Evolutionary conservation across 2,329 filamentous ascomycete species (phyloP).

Genomic region (Colletotrichum viniferum): DNA sequence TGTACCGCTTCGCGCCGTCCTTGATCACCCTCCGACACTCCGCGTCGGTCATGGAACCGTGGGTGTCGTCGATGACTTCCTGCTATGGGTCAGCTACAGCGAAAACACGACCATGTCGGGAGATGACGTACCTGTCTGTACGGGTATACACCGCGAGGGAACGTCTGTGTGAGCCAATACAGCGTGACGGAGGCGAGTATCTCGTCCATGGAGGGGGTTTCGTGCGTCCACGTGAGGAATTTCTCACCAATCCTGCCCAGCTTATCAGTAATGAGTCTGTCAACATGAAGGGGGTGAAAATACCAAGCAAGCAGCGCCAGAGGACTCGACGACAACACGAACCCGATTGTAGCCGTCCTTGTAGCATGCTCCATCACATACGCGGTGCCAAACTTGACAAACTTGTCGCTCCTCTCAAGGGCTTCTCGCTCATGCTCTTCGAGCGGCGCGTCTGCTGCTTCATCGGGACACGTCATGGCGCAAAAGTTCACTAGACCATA

Average conservation of each 20-base stretch:
- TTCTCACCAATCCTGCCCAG: not conserved
- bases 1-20: not conserved
- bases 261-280: rapidly evolving
- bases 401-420: not conserved
- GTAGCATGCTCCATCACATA: not conserved
- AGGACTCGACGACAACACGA: not conserved
- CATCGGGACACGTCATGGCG: not conserved
- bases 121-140: not conserved
- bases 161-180: not conserved
- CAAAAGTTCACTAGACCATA: not conserved
- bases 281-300: rapidly evolving
- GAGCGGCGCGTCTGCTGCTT: not conserved
- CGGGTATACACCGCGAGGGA: not conserved
- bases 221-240: not conserved
- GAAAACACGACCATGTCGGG: rapidly evolving
- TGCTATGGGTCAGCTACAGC: not conserved
- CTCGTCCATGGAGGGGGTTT: not conserved
- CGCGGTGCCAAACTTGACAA: not conserved
- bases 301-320: not conserved
- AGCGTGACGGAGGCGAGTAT: not conserved
- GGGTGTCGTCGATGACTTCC: not conserved
- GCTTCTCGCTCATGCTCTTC: not conserved
- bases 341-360: not conserved
- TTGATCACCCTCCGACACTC: not conserved
- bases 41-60: not conserved